phyloP scores from a whole-genome alignment of 139 green algal genomes.

The Spirogloea muscicola region DNA sequence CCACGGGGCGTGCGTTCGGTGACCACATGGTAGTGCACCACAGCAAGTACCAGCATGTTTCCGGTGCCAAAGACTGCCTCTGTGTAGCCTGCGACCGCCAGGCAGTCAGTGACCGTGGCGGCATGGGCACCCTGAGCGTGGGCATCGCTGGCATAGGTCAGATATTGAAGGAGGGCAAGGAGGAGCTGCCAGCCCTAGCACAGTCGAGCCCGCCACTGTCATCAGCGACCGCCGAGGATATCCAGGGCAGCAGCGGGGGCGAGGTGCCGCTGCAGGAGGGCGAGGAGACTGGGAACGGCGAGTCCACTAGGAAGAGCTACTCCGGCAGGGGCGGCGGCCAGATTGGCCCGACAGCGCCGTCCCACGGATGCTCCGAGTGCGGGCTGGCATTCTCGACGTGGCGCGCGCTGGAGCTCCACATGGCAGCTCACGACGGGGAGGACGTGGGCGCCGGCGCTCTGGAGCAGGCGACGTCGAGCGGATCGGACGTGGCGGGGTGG shows the following conservation, averaged over 20 bases:
- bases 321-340: too few relatives aligned
- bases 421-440: too few relatives aligned
- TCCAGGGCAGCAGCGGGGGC: neutral
- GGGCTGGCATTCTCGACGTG: too few relatives aligned
- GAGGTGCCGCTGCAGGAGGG: neutral
- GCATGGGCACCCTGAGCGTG: neutral
- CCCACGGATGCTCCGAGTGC: too few relatives aligned
- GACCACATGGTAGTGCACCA: conserved; percentile 5
- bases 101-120: neutral
- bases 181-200: neutral
- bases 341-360: too few relatives aligned
- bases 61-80: neutral
- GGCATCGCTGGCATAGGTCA: neutral
- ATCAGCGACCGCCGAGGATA: neutral
- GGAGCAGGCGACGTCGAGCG: too few relatives aligned
- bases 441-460: too few relatives aligned
- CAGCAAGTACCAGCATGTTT: neutral
- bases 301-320: too few relatives aligned
- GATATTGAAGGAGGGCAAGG: neutral
- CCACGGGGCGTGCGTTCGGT: conserved; percentile 5
- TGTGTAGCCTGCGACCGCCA: neutral
- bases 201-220: neutral
- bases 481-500: too few relatives aligned
- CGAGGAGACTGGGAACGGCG: too few relatives aligned
- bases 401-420: too few relatives aligned